Evolutionary conservation across 2,329 filamentous ascomycete genomes (phyloP), one percentile per base, ranked within the genome.

Genomic region (Xylariomycetidae sp.): DNA sequence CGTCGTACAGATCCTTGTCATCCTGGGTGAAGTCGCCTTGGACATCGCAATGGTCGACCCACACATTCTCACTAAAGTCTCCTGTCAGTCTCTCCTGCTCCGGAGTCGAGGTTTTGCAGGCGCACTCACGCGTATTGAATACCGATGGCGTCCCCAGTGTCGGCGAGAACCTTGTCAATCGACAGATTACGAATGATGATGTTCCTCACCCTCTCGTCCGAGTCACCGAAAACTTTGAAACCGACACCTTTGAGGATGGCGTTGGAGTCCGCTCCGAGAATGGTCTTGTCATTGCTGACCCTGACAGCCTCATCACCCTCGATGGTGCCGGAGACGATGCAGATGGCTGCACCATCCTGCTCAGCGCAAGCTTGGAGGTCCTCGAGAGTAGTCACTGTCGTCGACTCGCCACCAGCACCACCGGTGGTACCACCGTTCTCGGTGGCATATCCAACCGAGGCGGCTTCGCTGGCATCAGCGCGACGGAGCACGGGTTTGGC

Each of bases 1-100:
- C 80, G 36, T 85, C 81, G 51, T 81, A 84, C 63, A 73, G 81
- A 63, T 85, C 78, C 63, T 85, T 85, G 64, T 69, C 76, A 64
- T 69, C 76, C 52, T 74, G 64, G 47, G 69, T 62, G 20, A 54
- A 51, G 59, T 82, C 71, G 16, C 74, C 77, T 4, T 71, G 77
- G 15, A 85, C 66, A 43, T 85, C 80, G 53, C 69, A 67, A 62
- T 84, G 80, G 61, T 85, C 80, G 31, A 85, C 62, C 80, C 80
- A 85, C 49, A 78, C 65, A 44, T 80, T 79, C 37, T 55, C 72
- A 31, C n/a, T n/a, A n/a, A n/a, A n/a, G n/a, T n/a, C n/a, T n/a
- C n/a, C n/a, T n/a, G n/a, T n/a, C n/a, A n/a, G n/a, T n/a, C n/a
- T n/a, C n/a, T n/a, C n/a, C n/a, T n/a, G n/a, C n/a, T n/a, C n/a